phyloP scores from a whole-genome alignment of 768 basidiomycete species.

The Amanita rimosa region DNA sequence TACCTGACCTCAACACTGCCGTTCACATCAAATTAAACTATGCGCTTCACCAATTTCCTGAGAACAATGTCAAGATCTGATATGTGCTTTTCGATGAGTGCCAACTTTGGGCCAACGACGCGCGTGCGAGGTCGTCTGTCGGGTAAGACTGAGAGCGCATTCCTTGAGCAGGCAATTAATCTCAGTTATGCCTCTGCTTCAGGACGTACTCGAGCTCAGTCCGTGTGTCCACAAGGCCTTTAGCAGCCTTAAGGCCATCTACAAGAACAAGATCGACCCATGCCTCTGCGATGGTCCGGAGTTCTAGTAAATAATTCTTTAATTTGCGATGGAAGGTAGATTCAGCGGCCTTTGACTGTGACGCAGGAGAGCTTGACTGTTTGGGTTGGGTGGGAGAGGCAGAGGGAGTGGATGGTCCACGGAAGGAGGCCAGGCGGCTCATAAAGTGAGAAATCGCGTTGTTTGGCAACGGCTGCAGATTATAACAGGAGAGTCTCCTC shows the following conservation, averaged over 20 bases:
- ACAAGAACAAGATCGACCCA: slow-evolving; percentile 80
- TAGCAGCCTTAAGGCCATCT: slow-evolving; percentile 72
- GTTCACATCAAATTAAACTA: neutral
- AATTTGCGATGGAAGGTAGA: slow-evolving; percentile 76
- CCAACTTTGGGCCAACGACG: slow-evolving; percentile 56
- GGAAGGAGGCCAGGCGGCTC: slow-evolving; percentile 64
- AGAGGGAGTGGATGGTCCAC: slow-evolving; percentile 67
- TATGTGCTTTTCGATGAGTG: slow-evolving; percentile 56
- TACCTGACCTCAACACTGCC: neutral
- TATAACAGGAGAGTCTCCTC: slow-evolving; percentile 8
- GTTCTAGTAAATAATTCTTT: slow-evolving; percentile 56
- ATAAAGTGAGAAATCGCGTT: slow-evolving; percentile 9
- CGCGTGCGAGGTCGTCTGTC: slow-evolving; percentile 44
- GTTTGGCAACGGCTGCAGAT: slow-evolving; percentile 12
- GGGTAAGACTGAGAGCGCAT: slow-evolving; percentile 46
- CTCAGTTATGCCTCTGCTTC: neutral
- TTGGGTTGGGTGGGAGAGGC: slow-evolving; percentile 47
- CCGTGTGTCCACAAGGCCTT: slow-evolving; percentile 59
- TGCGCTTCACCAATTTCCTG: slow-evolving; percentile 47
- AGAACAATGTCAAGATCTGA: slow-evolving; percentile 46
- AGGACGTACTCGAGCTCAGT: slow-evolving; percentile 75
- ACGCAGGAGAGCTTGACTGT: slow-evolving; percentile 26
- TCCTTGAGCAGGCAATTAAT: slow-evolving; percentile 29
- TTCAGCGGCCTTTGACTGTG: slow-evolving; percentile 44
- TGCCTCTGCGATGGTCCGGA: slow-evolving; percentile 48